These are phyloP conservation scores for Ophiosphaerella herpotricha DNA, from an alignment of 2,329 filamentous ascomycete species.

Conservation along the genomic window DNA sequence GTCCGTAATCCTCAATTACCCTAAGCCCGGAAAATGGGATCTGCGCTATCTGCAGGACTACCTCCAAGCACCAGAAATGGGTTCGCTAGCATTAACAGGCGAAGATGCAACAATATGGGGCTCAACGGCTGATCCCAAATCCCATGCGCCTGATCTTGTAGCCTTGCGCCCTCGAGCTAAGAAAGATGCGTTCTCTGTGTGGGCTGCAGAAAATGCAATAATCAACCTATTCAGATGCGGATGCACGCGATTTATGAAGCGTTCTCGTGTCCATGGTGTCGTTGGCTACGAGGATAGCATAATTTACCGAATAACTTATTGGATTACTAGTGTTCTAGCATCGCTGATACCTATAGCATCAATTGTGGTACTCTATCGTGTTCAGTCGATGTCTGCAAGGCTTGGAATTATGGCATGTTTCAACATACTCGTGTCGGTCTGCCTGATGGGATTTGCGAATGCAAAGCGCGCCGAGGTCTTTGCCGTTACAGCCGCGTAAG, in stretches of 20 bases:
- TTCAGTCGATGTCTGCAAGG: constrained; percentile 14
- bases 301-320: constrained; percentile 19
- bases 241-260: constrained; percentile 15
- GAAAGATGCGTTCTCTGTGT: background rate
- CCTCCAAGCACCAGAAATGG: constrained; percentile 9
- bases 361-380: constrained; percentile 18
- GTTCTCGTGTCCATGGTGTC: constrained; percentile 5
- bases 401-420: constrained; percentile 25
- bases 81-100: constrained; percentile 6
- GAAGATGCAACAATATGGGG: constrained; percentile 17
- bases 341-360: constrained; percentile 25
- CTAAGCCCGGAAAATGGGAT: background rate
- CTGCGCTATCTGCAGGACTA: background rate
- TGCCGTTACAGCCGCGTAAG: constrained; percentile 32
- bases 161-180: constrained; percentile 7
- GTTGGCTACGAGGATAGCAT: constrained; percentile 12
- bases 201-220: background rate
- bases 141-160: constrained; percentile 14
- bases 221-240: constrained; percentile 4
- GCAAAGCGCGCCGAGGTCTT: constrained; percentile 32
- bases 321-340: constrained; percentile 22
- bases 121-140: background rate
- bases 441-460: constrained; percentile 21
- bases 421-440: constrained; percentile 26
- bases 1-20: constrained; percentile 10